phyloP scores from a whole-genome alignment of 1,284 basidiomycete genomes.

The Rhodofomes roseus region DNA sequence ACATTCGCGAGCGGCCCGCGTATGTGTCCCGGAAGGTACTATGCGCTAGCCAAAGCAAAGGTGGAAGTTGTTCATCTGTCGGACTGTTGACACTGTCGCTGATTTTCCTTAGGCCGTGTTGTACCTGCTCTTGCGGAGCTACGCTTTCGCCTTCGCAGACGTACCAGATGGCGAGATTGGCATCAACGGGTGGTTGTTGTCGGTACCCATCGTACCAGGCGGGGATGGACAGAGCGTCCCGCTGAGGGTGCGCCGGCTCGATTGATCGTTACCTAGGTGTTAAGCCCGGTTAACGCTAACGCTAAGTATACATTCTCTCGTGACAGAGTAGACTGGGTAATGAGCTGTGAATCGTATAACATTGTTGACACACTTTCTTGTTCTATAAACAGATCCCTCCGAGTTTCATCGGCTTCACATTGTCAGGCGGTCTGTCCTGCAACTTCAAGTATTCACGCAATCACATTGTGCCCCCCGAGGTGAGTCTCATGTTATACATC shows the following conservation, averaged over 20 bases:
- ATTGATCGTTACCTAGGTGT: too few relatives aligned
- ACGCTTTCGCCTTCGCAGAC: neutral
- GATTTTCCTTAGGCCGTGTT: neutral
- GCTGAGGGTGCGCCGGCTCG: neutral
- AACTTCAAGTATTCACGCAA: too few relatives aligned
- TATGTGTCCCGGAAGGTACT: slow-evolving; percentile 38
- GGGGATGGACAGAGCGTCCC: neutral
- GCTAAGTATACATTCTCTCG: too few relatives aligned
- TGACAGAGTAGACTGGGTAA: too few relatives aligned
- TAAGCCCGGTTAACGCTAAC: too few relatives aligned
- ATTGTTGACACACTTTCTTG: too few relatives aligned
- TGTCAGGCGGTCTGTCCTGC: too few relatives aligned
- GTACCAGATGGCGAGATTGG: neutral
- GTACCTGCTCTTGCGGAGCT: neutral
- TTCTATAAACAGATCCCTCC: too few relatives aligned
- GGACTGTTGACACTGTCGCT: neutral
- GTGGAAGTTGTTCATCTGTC: slow-evolving; percentile 27
- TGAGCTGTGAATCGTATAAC: too few relatives aligned
- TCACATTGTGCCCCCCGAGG: too few relatives aligned
- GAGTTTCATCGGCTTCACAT: too few relatives aligned
- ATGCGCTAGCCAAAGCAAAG: slow-evolving; percentile 45
- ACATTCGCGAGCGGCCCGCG: slow-evolving; percentile 39
- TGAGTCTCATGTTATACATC: too few relatives aligned
- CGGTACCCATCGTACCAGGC: neutral
- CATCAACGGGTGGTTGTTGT: neutral